Evolutionary conservation across 495 filamentous ascomycete genomes (phyloP).

Genomic region (Letharia lupina): DNA sequence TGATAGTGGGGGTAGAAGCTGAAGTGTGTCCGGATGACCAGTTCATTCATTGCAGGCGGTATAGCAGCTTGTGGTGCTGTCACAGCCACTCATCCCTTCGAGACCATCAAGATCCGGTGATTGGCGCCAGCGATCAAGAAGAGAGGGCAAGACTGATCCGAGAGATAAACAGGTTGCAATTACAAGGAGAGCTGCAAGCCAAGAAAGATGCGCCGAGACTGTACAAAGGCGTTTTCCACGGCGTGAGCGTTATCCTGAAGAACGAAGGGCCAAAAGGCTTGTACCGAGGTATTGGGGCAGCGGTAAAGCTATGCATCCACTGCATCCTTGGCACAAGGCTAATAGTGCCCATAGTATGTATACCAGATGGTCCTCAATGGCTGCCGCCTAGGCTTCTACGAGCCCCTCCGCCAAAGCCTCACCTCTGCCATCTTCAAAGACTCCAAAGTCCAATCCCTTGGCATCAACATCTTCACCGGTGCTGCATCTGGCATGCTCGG

Average conservation of each 20-base stretch:
- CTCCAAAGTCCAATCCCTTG: constrained; percentile 64
- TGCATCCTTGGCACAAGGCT: constrained; percentile 7
- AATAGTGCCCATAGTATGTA: constrained; percentile 54
- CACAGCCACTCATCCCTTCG: constrained; percentile 95
- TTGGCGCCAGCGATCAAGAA: constrained; percentile 16
- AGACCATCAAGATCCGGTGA: constrained; percentile 97
- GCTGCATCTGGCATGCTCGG: constrained; percentile 83
- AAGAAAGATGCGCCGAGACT: constrained; percentile 74
- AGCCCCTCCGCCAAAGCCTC: constrained; percentile 69
- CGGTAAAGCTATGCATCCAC: constrained; percentile 42
- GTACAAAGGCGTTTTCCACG: constrained; percentile 90
- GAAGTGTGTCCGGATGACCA: constrained; percentile 23
- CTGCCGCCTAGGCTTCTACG: constrained; percentile 95
- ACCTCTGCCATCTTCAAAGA: constrained; percentile 64
- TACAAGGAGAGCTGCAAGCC: constrained; percentile 89
- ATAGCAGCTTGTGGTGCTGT: constrained; percentile 96
- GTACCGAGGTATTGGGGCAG: constrained; percentile 82
- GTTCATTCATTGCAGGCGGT: constrained; percentile 84
- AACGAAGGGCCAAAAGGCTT: constrained; percentile 85
- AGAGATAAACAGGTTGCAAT: constrained; percentile 60
- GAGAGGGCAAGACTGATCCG: constrained; percentile 9
- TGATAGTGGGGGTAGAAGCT: not conserved
- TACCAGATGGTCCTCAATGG: constrained; percentile 97
- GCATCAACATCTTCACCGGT: constrained; percentile 86
- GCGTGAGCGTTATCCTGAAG: constrained; percentile 77